A percentile compares a stretch with the other conserved stretches of the same genome.
These are phyloP conservation scores for Salicornia ramosissima DNA, from an alignment of 148 eudicot species.

Conservation along the genomic window DNA sequence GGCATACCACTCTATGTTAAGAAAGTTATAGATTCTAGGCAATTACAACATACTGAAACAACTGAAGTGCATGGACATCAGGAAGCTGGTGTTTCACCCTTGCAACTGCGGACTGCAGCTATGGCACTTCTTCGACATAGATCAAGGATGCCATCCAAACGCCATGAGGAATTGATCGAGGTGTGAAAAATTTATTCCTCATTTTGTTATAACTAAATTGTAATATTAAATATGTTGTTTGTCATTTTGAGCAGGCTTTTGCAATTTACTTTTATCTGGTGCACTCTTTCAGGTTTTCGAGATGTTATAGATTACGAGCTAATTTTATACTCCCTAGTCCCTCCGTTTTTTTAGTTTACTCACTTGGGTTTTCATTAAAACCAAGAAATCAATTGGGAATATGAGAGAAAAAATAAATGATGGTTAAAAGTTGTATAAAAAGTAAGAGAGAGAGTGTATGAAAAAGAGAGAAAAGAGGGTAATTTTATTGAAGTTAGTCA, in stretches of 20 bases:
- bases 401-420: no score
- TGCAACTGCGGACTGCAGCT: conserved; percentile 78
- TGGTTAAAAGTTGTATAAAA: no score
- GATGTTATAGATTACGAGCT: neutral
- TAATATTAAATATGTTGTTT: no score
- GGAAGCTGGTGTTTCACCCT: conserved; percentile 80
- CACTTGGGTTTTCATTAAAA: no score
- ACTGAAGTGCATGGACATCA: conserved; percentile 31
- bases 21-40: conserved; percentile 55
- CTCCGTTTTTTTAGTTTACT: no score
- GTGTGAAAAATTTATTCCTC: conserved; percentile 27
- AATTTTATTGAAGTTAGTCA: no score
- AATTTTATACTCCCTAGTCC: no score
- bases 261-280: neutral
- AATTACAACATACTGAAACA: conserved; percentile 36
- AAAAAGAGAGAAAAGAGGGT: no score
- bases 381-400: no score
- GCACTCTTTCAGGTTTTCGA: neutral
- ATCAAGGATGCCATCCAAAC: conserved; percentile 69
- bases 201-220: no score
- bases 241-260: conserved; percentile 4
- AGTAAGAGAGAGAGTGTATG: no score
- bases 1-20: conserved; percentile 81
- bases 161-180: conserved; percentile 79
- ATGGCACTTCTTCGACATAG: conserved; percentile 97